Conservation (phyloP, 2,329 filamentous ascomycete genomes). For the Fusarium verrucosum region DNA sequence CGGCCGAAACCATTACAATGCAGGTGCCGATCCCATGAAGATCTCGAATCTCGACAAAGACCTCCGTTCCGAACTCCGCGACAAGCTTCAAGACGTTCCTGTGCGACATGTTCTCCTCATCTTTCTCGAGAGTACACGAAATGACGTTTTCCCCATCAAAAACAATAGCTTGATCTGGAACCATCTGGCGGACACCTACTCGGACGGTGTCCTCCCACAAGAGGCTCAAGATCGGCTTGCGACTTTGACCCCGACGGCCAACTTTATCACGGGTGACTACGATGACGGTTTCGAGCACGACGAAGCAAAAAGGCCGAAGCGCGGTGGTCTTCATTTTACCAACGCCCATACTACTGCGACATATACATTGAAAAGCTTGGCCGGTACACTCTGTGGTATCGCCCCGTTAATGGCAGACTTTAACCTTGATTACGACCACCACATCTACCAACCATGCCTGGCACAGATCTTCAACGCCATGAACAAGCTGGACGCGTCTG, state of each 20-base stretch:
- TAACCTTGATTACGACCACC: conserved; percentile 52
- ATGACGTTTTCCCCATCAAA: conserved; percentile 57
- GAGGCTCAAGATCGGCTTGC: conserved; percentile 43
- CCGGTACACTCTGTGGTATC: conserved; percentile 54
- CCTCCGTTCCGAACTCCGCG: conserved; percentile 41
- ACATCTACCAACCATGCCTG: conserved; percentile 57
- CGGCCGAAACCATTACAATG: conserved; percentile 47
- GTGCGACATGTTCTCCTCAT: conserved; percentile 56
- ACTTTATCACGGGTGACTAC: conserved; percentile 49
- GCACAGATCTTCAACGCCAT: conserved; percentile 51
- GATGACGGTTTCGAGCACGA: conserved; percentile 47
- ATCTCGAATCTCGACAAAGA: conserved; percentile 51
- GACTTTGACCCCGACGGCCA: conserved; percentile 46
- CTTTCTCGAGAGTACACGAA: conserved; percentile 56
- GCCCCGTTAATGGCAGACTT: conserved; percentile 54
- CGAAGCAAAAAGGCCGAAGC: conserved; percentile 21
- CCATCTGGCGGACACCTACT: conserved; percentile 44
- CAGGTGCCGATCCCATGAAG: conserved; percentile 51
- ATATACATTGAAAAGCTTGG: conserved; percentile 55
- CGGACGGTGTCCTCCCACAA: conserved; percentile 46
- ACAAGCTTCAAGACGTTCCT: conserved; percentile 44
- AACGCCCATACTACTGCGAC: conserved; percentile 54
- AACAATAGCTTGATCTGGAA: conserved; percentile 51
- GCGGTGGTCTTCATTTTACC: conserved; percentile 53
- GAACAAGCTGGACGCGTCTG: conserved; percentile 37